Evolutionary conservation across 306 rosid genomes (phyloP), one percentile per base, ranked within the genome.

Genomic region (Boehmeria nivea): DNA sequence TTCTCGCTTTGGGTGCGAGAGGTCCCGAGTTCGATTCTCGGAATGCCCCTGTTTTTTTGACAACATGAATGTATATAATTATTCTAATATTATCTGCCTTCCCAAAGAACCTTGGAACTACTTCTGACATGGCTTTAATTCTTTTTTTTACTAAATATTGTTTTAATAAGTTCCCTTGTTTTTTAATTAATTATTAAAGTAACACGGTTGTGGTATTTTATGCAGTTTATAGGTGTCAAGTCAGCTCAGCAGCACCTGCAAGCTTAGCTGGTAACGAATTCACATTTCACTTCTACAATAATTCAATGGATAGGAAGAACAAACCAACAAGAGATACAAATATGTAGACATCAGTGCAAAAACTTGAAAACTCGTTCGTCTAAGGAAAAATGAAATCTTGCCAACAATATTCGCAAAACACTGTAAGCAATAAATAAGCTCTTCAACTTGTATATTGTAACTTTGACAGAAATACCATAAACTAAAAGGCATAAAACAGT

Each of bases 21-120:
- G 74, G 85, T 78, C 78, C 72, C 48, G 74, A 67, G 81, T 72
- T 72, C 55, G 48, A 72, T 72, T 72, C 69, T 66, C 61, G 50
- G 64, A 72, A 65, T 60, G 60, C 77, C 77, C 72, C 57, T 19
- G 5, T 55, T 55, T 13, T 34, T 7, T 17, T n/a, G n/a, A n/a
- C n/a, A n/a, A n/a, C n/a, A n/a, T n/a, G n/a, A n/a, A n/a, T n/a
- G n/a, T n/a, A n/a, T n/a, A n/a, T n/a, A n/a, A n/a, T n/a, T n/a
- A n/a, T n/a, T n/a, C n/a, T n/a, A n/a, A n/a, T n/a, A n/a, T n/a
- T n/a, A n/a, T n/a, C n/a, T n/a, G n/a, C n/a, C n/a, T n/a, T n/a
- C n/a, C n/a, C n/a, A n/a, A n/a, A n/a, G n/a, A n/a, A n/a, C n/a
- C n/a, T n/a, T n/a, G n/a, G n/a, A n/a, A n/a, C n/a, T n/a, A n/a